Percentiles rank a stretch among this genome's conserved stretches.
Conservation (phyloP, 129 eudicot genomes). For the Ambrosia artemisiifolia region DNA sequence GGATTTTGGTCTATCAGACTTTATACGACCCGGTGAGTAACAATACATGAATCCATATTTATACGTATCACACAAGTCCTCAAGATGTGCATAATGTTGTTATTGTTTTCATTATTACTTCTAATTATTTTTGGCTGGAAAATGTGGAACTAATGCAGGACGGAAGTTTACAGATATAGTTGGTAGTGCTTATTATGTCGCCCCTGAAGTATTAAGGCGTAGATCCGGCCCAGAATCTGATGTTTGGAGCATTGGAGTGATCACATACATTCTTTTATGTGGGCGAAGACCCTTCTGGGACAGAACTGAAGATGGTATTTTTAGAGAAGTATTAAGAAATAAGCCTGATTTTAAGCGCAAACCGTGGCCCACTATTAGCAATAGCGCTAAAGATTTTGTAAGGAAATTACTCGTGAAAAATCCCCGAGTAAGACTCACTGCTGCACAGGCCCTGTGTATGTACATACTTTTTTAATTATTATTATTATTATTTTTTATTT, state of each 20-base stretch:
- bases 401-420: constrained; percentile 79
- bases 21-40: constrained; percentile 81
- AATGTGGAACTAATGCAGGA: constrained; percentile 43
- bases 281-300: constrained; percentile 99
- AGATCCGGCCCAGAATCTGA: constrained; percentile 97
- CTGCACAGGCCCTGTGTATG: constrained; percentile 88
- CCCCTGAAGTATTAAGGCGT: constrained; percentile 92
- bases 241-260: constrained; percentile 99
- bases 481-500: not conserved
- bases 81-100: not conserved
- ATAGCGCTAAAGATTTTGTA: constrained; percentile 85
- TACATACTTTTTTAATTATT: not conserved
- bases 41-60: not conserved
- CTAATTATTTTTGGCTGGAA: not conserved
- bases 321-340: constrained; percentile 87
- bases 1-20: constrained; percentile 96
- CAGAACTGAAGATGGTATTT: constrained; percentile 94
- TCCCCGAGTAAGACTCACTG: constrained; percentile 96
- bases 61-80: not conserved
- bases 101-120: not conserved
- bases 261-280: constrained; percentile 85
- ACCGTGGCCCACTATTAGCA: constrained; percentile 89
- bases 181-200: constrained; percentile 98
- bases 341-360: constrained; percentile 90
- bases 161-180: constrained; percentile 79